Evolutionary conservation across 108 stramenopile genomes (phyloP), one percentile per base, ranked within the genome.

Genomic region (Mediolabrus comicus): DNA sequence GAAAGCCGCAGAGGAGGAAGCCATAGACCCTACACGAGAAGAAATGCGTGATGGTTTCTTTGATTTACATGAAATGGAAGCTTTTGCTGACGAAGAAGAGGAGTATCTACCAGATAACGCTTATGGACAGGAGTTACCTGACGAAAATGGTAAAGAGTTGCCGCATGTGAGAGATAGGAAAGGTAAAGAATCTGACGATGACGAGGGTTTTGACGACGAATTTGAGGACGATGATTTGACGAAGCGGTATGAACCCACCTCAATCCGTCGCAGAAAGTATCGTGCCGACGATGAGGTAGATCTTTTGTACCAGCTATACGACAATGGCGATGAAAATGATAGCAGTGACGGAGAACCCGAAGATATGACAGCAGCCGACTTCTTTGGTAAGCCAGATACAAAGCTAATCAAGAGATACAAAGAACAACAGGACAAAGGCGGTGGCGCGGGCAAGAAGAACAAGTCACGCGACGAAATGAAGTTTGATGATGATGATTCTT

Each of bases 1-100:
- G 27, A 27, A 49, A 43, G 46, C 58, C 3, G 13, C 25, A 35
- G 84, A 82, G 56, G 70, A 72, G 51, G 72, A 74, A 22, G 27
- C 81, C 10, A 80, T 68, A 16, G 93, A 92, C 74, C 89, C 89
- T 1, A 81, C 86, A 22, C 80, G 82, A 14, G 91, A 92, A 29
- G 81, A 92, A 35, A 69, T 95, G 70, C 87, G 81, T 28, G 94
- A 96, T 81, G 95, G 92, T 16, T 98, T 98, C 82, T 98, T 98
- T 65, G 96, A 97, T 61, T 49, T 92, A 30, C 84, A 91, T 74
- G 97, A 98, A 69, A 98, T 98, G 97, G 97, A 98, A 67, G 87
- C 77, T 16, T 96, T 91, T 68, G 96, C 96, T 4, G 97, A 98
- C 58, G 96, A 98, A 72, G 94, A 92, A 75, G 94, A 95, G 72